Conservation (phyloP, 208 protist species). For the Herpetomonas tarakana region DNA sequence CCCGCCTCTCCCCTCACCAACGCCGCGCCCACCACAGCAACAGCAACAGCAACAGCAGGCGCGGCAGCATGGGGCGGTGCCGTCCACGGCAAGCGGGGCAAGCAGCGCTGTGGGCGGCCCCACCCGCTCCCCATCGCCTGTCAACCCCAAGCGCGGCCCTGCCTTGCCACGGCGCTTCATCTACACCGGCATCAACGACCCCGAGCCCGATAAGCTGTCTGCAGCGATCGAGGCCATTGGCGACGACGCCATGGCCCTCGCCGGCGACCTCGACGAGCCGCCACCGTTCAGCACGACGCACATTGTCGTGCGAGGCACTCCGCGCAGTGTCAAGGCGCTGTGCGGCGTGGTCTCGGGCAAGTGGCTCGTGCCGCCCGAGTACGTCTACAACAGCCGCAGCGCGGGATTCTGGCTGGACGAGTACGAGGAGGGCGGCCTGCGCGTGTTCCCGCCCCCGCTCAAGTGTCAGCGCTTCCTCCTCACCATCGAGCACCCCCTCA, state of each 20-base stretch:
- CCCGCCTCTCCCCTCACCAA: too few species aligned
- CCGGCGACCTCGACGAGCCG: slow-evolving; percentile 55
- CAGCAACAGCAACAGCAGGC: background rate
- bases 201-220: slow-evolving; percentile 40
- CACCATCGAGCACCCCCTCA: slow-evolving; percentile 39
- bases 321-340: slow-evolving; percentile 81
- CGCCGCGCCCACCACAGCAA: background rate
- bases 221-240: slow-evolving; percentile 45
- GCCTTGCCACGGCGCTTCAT: slow-evolving; percentile 61
- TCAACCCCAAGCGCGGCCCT: slow-evolving; percentile 71
- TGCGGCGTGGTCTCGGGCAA: slow-evolving; percentile 72
- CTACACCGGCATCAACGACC: slow-evolving; percentile 60
- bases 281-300: slow-evolving; percentile 62
- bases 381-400: slow-evolving; percentile 52
- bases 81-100: slow-evolving; percentile 40
- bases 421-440: slow-evolving; percentile 59
- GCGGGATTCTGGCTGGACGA: slow-evolving; percentile 86
- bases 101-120: slow-evolving; percentile 51
- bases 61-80: slow-evolving; percentile 6
- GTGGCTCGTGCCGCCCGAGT: slow-evolving; percentile 78
- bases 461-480: slow-evolving; percentile 73
- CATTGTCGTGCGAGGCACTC: slow-evolving; percentile 71
- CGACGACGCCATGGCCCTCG: slow-evolving; percentile 37
- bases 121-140: slow-evolving; percentile 81
- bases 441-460: slow-evolving; percentile 69